Evolutionary conservation across 2,329 filamentous ascomycete genomes (phyloP), one percentile per base, ranked within the genome.

Genomic region (Chrysoporthe puriensis): DNA sequence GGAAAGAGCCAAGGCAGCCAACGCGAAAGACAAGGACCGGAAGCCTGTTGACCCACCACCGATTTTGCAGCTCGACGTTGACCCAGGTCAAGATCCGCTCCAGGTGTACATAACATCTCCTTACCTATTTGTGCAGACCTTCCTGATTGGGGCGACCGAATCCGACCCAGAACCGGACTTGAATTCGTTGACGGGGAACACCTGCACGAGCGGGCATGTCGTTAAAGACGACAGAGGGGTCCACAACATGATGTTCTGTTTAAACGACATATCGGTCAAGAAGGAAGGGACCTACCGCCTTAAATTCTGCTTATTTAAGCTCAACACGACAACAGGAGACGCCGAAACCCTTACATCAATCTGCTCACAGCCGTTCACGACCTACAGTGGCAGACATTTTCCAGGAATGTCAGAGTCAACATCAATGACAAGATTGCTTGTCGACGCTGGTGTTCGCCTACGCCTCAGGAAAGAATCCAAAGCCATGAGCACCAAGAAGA

Each of bases 31-130:
- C 52, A 69, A 69, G 92, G 91, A 92, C 75, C 90, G 93, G 72
- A 96, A 96, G 78, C 92, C 93, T 8, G 88, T 97, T 74, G 93
- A 97, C 76, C 93, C 94, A 63, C 93, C 93, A 14, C 93, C 93
- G 54, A 92, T 97, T 73, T 83, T 97, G 58, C 89, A 95, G 79
- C 84, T 97, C 59, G 77, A 86, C 64, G 80, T 85, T 66, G 79
- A 79, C 66, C 74, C 76, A 44, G 77, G 79, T 61, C 78, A 78
- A 62, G 84, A 87, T 68, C 81, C 82, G 2, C 75, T 79, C 64
- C 80, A 83, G 60, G 82, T 91, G 87, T 91, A 84, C 76, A 87
- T 81, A 36, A 54, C 50, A 60, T 76, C 75, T 21, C 76, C 76
- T 2, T 77, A 77, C 68, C 72, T 74, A 16, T 75, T 75, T 69